phyloP scores from a whole-genome alignment of 75 land plant genomes.

The Cunninghamia lanceolata region DNA sequence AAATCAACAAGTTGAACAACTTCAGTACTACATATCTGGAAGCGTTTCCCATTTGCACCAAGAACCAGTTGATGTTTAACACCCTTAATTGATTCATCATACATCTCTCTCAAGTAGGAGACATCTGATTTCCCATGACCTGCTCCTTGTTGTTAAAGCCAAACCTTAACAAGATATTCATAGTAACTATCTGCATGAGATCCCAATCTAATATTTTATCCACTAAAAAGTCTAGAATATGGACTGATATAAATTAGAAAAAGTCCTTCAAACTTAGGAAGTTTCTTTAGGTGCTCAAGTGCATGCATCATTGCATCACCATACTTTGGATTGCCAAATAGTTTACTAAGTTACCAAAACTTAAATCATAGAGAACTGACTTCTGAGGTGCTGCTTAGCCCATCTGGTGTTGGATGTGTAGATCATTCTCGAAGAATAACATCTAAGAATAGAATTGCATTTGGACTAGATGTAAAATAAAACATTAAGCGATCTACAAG shows the following conservation, averaged over 20 bases:
- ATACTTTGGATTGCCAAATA: slow-evolving; percentile 91
- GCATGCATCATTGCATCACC: slow-evolving; percentile 74
- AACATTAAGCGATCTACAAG: slow-evolving; percentile 68
- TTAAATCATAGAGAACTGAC: slow-evolving; percentile 88
- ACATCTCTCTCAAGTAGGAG: slow-evolving; percentile 79
- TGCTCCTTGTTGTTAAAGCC: slow-evolving; percentile 68
- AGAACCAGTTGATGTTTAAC: slow-evolving; percentile 75
- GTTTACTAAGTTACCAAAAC: slow-evolving; percentile 76
- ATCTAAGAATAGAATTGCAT: slow-evolving; percentile 84
- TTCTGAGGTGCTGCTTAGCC: no score
- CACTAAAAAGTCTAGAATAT: slow-evolving; percentile 75
- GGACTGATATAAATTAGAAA: slow-evolving; percentile 97
- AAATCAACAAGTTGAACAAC: no score
- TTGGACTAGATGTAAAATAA: slow-evolving; percentile 87
- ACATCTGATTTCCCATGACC: slow-evolving; percentile 14
- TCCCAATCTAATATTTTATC: slow-evolving; percentile 85
- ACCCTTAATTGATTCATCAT: slow-evolving; percentile 92
- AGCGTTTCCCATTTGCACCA: no score
- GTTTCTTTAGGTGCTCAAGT: slow-evolving; percentile 72
- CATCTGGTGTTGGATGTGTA: no score
- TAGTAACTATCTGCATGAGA: slow-evolving; percentile 99
- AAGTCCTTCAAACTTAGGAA: slow-evolving; percentile 89
- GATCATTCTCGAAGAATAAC: slow-evolving; percentile 68
- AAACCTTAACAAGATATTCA: slow-evolving; percentile 91
- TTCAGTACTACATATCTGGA: no score